Base-by-base conservation (phyloP, 768 basidiomycete species). In the Pleurotus sapidus region DNA sequence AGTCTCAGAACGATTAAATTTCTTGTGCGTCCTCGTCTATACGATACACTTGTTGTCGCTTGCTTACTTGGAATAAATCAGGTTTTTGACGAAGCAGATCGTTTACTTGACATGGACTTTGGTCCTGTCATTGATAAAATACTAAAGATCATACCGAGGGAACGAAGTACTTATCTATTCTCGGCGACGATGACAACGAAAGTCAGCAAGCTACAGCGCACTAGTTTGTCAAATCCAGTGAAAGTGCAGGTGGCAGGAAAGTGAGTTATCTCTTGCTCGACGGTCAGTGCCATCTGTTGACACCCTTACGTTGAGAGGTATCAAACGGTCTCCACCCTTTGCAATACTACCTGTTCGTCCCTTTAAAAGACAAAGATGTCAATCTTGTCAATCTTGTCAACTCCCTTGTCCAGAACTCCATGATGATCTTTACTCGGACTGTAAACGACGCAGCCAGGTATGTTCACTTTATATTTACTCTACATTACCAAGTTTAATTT, bases 171-270 rank as follows among this genome's bases (percentile, higher is more conserved):
- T 2, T 98, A 94, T 68, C 82, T 99, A 1, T 99, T 95, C 76
- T 98, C 96, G 11, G 97, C 96, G 5, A 98, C 96, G 18, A 98
- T 99, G 96, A 96, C 97, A 9, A 94, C 93, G 12, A 98, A 98
- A 74, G 94, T 99, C 3, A 93, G 91, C 9, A 98, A 98, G 72
- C 78, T 99, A 9, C 96, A 98, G 69, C 76, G 96, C 54, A 95
- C 97, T 30, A 95, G 93, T 77, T 77, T 98, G 67, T 83, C 84
- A 30, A 95, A 96, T 67, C 97, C 97, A n/a, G 85, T 95, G 23
- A 83, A 90, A 62, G 86, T 98, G 1, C 95, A 98, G 70, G 93
- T 98, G 2, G 89, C 91, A 5, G 83, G 89, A 66, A 98, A 96
- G 95, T 95, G 71, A 64, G 88, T 69, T 14, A 20, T 46, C 8